phyloP scores from a whole-genome alignment of 2,329 filamentous ascomycete genomes.

The Juglanconis oblonga region DNA sequence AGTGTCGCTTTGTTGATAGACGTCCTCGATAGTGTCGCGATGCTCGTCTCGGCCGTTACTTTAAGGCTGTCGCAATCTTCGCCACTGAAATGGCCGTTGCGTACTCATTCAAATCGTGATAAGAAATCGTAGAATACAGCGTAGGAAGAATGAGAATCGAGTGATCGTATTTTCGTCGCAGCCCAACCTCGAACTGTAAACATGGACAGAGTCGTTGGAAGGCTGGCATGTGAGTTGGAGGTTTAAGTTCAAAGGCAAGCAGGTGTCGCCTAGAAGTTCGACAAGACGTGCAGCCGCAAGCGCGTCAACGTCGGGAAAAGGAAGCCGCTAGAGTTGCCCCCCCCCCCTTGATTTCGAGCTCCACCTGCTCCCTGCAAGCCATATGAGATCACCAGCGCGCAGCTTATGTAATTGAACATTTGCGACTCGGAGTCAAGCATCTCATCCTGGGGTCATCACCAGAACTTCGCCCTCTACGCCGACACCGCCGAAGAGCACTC shows the following conservation, averaged over 20 bases:
- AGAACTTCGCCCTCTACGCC: neutral
- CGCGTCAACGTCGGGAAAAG: neutral
- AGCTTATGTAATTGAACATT: slow-evolving; percentile 13
- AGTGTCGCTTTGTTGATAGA: slow-evolving; percentile 1
- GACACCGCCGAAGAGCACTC: neutral
- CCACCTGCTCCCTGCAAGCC: neutral
- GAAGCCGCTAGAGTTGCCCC: neutral
- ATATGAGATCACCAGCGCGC: slow-evolving; percentile 13
- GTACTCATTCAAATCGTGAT: neutral
- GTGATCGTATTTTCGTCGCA: neutral
- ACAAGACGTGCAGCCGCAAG: slow-evolving; percentile 2
- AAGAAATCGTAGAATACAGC: neutral
- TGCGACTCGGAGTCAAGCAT: slow-evolving; percentile 10
- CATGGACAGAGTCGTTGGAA: neutral
- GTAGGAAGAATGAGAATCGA: neutral
- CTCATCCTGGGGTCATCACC: slow-evolving; percentile 7
- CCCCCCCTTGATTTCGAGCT: neutral
- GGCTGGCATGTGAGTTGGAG: neutral
- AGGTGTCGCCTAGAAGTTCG: neutral
- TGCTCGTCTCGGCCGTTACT: neutral
- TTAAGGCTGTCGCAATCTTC: slow-evolving; percentile 5
- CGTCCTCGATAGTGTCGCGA: slow-evolving; percentile 3
- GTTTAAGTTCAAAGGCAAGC: neutral
- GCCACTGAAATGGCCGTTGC: neutral
- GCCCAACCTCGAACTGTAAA: neutral